Conservation (phyloP, 192 early-diverging fungal species). For the Gaertneriomyces sp. region DNA sequence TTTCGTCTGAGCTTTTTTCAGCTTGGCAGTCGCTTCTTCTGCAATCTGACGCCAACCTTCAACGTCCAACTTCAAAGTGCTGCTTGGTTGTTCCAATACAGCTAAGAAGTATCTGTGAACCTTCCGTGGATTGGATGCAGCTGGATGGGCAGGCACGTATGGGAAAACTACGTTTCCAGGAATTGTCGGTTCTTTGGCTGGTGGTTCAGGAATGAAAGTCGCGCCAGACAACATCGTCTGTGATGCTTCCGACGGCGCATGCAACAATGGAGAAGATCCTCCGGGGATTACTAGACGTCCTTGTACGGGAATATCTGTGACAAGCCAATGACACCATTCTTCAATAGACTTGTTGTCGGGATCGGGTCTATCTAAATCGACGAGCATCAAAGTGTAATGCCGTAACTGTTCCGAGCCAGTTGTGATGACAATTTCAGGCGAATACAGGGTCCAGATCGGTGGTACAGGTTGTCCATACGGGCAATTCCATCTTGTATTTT, state of each 20-base stretch:
- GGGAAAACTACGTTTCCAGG: slow-evolving; percentile 47
- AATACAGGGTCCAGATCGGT: slow-evolving; percentile 40
- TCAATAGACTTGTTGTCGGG: slow-evolving; percentile 36
- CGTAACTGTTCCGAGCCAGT: slow-evolving; percentile 14
- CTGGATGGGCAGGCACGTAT: slow-evolving; percentile 53
- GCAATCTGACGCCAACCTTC: slow-evolving; percentile 13
- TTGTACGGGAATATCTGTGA: slow-evolving; percentile 46
- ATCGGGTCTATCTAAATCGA: slow-evolving; percentile 44
- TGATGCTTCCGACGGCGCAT: not conserved
- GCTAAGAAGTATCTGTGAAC: slow-evolving; percentile 43
- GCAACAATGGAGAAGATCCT: slow-evolving; percentile 38
- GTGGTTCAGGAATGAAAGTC: slow-evolving; percentile 26
- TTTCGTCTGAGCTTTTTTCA: not conserved
- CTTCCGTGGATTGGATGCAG: slow-evolving; percentile 44
- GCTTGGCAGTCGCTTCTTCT: not conserved
- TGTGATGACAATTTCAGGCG: slow-evolving; percentile 43
- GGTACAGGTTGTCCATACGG: slow-evolving; percentile 40
- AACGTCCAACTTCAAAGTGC: slow-evolving; percentile 26
- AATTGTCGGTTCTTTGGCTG: slow-evolving; percentile 20
- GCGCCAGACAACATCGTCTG: slow-evolving; percentile 19
- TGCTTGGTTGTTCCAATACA: slow-evolving; percentile 34
- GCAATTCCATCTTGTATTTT: slow-evolving; percentile 43
- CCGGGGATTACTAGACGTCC: slow-evolving; percentile 37
- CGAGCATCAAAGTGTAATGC: slow-evolving; percentile 38
- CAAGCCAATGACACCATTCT: slow-evolving; percentile 59